phyloP scores from a whole-genome alignment of 2,329 filamentous ascomycete species.

The Fonsecaea monophora region DNA sequence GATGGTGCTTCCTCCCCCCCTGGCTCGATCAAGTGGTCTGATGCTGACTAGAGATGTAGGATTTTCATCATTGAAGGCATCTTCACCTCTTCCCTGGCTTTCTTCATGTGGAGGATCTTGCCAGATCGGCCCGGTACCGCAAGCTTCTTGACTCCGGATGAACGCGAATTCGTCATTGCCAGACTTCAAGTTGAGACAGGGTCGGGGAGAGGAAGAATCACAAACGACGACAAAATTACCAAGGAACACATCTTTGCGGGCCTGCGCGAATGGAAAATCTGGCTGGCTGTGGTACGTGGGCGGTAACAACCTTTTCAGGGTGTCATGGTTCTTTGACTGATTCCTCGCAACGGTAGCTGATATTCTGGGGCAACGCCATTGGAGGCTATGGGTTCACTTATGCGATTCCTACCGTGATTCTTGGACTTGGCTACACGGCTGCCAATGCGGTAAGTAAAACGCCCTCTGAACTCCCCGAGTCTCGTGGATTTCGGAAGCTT shows the following conservation, averaged over 20 bases:
- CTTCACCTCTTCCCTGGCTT: constrained; percentile 45
- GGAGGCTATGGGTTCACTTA: constrained; percentile 24
- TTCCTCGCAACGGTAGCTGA: constrained; percentile 4
- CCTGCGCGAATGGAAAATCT: constrained; percentile 34
- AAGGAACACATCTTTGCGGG: no score
- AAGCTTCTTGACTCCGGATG: no score
- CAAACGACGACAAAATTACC: no score
- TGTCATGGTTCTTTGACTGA: no score
- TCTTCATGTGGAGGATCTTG: no score
- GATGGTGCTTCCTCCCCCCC: constrained; percentile 55
- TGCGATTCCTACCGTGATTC: constrained; percentile 30
- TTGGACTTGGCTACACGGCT: constrained; percentile 40
- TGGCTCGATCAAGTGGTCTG: constrained; percentile 42
- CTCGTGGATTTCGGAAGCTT: neutral
- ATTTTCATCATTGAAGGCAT: constrained; percentile 59
- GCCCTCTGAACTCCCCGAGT: no score
- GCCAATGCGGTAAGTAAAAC: constrained; percentile 18
- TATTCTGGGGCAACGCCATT: constrained; percentile 33
- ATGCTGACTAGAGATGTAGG: constrained; percentile 47
- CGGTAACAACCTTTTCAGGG: no score
- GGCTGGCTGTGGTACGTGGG: constrained; percentile 15
- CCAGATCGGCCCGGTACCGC: no score
- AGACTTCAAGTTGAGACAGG: no score
- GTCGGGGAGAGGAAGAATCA: no score
- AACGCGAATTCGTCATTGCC: no score